Base-by-base conservation (phyloP, 345 rosid genomes). In the Erysimum cheiranthoides region DNA sequence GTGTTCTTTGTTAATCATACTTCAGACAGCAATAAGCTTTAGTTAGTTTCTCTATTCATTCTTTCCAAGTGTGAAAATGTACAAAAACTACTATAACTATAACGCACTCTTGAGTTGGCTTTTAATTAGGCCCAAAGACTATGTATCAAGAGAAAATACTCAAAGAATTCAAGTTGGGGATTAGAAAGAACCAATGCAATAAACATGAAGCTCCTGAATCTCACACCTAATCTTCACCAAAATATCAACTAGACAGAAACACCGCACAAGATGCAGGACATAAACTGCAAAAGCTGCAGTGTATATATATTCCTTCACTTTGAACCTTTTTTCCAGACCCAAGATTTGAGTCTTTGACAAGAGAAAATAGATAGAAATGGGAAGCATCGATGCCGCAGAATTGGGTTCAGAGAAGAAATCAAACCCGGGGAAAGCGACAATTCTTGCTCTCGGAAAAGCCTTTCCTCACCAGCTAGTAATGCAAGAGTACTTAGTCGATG, bases 381-480 rank as follows among this genome's bases (percentile, higher is more conserved):
- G 86, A 60, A 84, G 79, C 65, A 86, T 80, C 70, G 84, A 64
- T 54, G 64, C 54, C 13, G 69, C 70, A 16, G 78, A 46, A 38
- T 76, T 73, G 80, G 65, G 80, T 62, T 61, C 63, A 16, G 18
- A 73, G 61, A 84, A 74, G 71, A 80, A 62, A 69, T 78, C 84
- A 34, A 84, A 14, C 39, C 81, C 80, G 2, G 88, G 97, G 6
- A 93, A 89, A 82, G 98, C 98, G 3, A 84, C 96, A 21, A 89
- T 93, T 73, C 84, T 93, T 80, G 89, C 96, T 35, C 80, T 89
- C 1, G 96, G 97, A 57, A 91, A 93, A 84, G 99, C 98, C 35
- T 95, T 95, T 77, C 99, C 99, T 68, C 85, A 85, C 79, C 99
- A 95, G 86, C 97, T 95, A 34, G 94, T 93, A 45, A 89, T 93